These are phyloP conservation scores for Penicillium simplicissimum DNA, from an alignment of 495 filamentous ascomycete genomes.

Conservation along the genomic window DNA sequence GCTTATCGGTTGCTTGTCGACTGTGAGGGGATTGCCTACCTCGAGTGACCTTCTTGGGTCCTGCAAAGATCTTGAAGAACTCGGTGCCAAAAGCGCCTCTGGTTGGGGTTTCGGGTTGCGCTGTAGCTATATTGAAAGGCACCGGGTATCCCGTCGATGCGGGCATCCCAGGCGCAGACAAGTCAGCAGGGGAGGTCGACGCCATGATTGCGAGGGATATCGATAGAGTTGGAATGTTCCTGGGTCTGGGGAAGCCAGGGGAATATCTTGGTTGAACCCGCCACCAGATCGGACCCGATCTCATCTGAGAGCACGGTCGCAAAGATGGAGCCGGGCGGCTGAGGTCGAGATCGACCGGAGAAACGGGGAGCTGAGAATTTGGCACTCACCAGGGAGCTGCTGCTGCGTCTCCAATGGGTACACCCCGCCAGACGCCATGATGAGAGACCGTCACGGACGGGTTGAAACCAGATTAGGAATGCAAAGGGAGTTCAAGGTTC, in stretches of 20 bases:
- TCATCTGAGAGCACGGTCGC: slow-evolving; percentile 7
- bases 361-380: background rate
- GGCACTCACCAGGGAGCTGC: slow-evolving; percentile 24
- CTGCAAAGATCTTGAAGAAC: slow-evolving; percentile 41
- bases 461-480: background rate
- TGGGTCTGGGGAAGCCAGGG: background rate
- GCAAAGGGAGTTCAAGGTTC: background rate
- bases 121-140: slow-evolving; percentile 16
- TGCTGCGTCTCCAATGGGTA: slow-evolving; percentile 31
- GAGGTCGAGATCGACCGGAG: slow-evolving; percentile 8
- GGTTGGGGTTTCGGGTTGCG: slow-evolving; percentile 30
- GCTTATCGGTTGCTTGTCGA: too few relatives aligned
- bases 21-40: too few relatives aligned
- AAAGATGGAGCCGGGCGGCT: background rate
- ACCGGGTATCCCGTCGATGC: slow-evolving; percentile 16
- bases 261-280: background rate
- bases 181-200: slow-evolving; percentile 6
- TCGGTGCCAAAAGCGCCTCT: slow-evolving; percentile 34
- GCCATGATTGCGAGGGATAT: background rate
- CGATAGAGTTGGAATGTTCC: background rate
- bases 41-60: slow-evolving; percentile 39
- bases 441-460: slow-evolving; percentile 9
- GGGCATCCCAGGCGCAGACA: slow-evolving; percentile 4
- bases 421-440: slow-evolving; percentile 29
- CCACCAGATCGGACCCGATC: slow-evolving; percentile 6